Evolutionary conservation across 1,284 basidiomycete genomes (phyloP).

Genomic region (Microbotryum lychnidis-dioicae): DNA sequence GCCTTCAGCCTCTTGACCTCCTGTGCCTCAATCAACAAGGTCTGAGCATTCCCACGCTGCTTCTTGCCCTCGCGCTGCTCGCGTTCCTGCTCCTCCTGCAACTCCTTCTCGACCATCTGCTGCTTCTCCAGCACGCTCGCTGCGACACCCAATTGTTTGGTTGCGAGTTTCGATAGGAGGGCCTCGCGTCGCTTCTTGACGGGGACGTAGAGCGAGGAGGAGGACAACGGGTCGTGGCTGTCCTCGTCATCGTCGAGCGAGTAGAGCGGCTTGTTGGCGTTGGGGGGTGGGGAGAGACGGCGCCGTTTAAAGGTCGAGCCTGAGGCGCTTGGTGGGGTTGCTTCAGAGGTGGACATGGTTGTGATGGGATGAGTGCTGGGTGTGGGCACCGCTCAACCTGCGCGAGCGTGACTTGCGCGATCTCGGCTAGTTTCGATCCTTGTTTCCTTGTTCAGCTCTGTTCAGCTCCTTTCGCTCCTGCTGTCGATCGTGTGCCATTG

Average conservation of each 20-base stretch:
- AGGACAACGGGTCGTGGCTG: neutral
- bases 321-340: neutral
- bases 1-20: slow-evolving; percentile 78
- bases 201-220: slow-evolving; percentile 57
- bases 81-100: slow-evolving; percentile 58
- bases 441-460: neutral
- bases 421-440: neutral
- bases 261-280: slow-evolving; percentile 12
- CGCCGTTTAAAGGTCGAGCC: slow-evolving; percentile 12
- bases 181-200: slow-evolving; percentile 75
- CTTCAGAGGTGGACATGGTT: neutral
- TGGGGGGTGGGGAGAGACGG: slow-evolving; percentile 14
- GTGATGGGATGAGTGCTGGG: neutral
- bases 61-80: slow-evolving; percentile 65
- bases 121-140: slow-evolving; percentile 10
- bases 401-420: neutral
- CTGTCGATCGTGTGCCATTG: neutral
- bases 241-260: slow-evolving; percentile 18
- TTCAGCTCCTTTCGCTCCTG: neutral
- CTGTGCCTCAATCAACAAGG: slow-evolving; percentile 79
- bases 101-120: slow-evolving; percentile 48
- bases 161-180: slow-evolving; percentile 60
- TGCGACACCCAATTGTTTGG: slow-evolving; percentile 42
- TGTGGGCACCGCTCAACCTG: too few relatives aligned
- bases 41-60: slow-evolving; percentile 63